Evolutionary conservation across 176 grass and related monocot species (phyloP).

Genomic region (Dactylis glomerata): DNA sequence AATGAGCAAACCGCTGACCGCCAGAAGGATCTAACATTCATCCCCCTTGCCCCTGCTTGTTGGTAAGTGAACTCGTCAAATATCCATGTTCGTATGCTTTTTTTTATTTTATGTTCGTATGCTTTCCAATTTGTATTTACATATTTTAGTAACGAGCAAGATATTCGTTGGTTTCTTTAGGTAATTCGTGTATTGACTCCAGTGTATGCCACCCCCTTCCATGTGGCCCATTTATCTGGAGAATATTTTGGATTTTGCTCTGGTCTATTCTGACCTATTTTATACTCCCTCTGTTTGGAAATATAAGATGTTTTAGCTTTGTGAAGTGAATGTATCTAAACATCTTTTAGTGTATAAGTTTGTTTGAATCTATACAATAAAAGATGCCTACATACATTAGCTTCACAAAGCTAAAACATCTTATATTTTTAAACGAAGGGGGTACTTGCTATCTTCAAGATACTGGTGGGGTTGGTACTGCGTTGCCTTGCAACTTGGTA

Average conservation of each 20-base stretch:
- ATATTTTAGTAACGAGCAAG: slow-evolving; percentile 9
- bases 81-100: background rate
- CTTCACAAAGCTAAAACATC: too few species aligned
- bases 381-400: too few species aligned
- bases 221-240: slow-evolving; percentile 60
- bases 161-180: slow-evolving; percentile 37
- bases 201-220: slow-evolving; percentile 83
- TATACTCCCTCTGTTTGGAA: too few species aligned
- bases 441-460: slow-evolving; percentile 93
- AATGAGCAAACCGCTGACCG: slow-evolving; percentile 86
- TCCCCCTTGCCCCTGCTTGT: slow-evolving; percentile 92
- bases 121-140: slow-evolving; percentile 1
- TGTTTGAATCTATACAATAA: too few species aligned
- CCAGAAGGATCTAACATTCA: slow-evolving; percentile 89
- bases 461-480: slow-evolving; percentile 70
- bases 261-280: slow-evolving; percentile 84
- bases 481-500: slow-evolving; percentile 83
- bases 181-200: slow-evolving; percentile 89
- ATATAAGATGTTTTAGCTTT: too few species aligned
- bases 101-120: too few species aligned
- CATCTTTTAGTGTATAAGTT: too few species aligned
- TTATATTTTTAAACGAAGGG: too few species aligned
- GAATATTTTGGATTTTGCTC: slow-evolving; percentile 73
- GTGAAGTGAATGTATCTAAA: too few species aligned
- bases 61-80: slow-evolving; percentile 42